Base-by-base conservation (phyloP, 2,329 filamentous ascomycete species). In the Penicillium sp. region DNA sequence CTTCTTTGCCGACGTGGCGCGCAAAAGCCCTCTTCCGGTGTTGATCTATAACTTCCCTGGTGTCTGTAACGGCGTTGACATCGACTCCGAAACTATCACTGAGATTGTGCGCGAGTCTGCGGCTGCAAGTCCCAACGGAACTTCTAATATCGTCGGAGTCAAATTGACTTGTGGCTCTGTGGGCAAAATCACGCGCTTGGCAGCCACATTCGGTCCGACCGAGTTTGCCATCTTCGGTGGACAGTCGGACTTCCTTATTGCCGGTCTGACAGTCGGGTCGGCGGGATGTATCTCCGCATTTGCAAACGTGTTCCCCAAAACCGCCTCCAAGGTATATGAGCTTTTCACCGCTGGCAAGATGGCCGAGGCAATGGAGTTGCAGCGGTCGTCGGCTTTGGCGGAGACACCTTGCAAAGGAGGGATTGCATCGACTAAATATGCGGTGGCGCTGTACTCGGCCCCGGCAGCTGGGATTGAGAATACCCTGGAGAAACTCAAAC, bases 151-250 rank as follows among this genome's bases (percentile, higher is more conserved):
- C 39, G 83, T 86, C 18, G 84, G 83, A 25, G 81, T 85, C 16
- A 87, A 87, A 65, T 72, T 88, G 54, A 87, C 84, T 11, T 87
- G 84, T 69, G 84, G 76, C 1, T 80, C 78, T 36, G 81, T 84
- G 18, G 82, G 79, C 33, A 85, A 85, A 69, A 81, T 83, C 58
- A 81, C 80, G 13, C 76, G 82, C 3, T 69, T 85, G 3, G 73
- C 79, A 1, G 79, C 77, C 30, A 72, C 73, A 16, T 76, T 87
- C 52, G 68, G 77, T 0, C 69, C 79, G 0, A 75, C 80, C 2
- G 68, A 77, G 10, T 91, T 91, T 63, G 81, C 85, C 1, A 81
- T 84, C 0, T 90, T 83, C 62, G 87, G 86, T 0, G 88, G 88
- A 0, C 87, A 90, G 71, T 83, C 82, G 2, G 88, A 91, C 63